These are phyloP conservation scores for Myrmaecium sp. DNA, from an alignment of 2,329 filamentous ascomycete genomes.

Conservation along the genomic window DNA sequence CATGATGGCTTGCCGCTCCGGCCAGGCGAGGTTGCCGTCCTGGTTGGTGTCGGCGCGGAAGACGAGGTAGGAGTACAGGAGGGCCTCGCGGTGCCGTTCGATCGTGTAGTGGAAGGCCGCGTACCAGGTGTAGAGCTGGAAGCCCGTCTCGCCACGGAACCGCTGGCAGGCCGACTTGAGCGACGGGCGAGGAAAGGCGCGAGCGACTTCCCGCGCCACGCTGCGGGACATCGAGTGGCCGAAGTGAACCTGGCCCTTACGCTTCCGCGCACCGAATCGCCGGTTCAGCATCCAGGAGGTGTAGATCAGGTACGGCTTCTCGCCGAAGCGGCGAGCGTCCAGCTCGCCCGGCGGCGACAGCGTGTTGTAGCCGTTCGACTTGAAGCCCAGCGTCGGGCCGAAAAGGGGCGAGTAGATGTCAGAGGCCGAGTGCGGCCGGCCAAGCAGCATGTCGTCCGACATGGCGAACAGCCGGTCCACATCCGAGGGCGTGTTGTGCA, in stretches of 20 bases:
- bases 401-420: slow-evolving; percentile 29
- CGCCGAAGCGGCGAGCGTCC: slow-evolving; percentile 21
- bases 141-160: slow-evolving; percentile 26
- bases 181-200: slow-evolving; percentile 24
- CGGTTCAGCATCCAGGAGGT: slow-evolving; percentile 28
- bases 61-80: slow-evolving; percentile 28
- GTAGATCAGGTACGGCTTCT: slow-evolving; percentile 29
- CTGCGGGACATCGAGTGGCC: slow-evolving; percentile 24
- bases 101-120: slow-evolving; percentile 27
- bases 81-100: slow-evolving; percentile 25
- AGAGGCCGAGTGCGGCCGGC: slow-evolving; percentile 24
- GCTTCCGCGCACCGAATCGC: slow-evolving; percentile 27
- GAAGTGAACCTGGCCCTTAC: slow-evolving; percentile 27
- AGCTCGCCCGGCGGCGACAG: slow-evolving; percentile 16
- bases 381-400: slow-evolving; percentile 26
- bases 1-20: slow-evolving; percentile 21
- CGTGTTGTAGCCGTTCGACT: slow-evolving; percentile 25
- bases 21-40: slow-evolving; percentile 25
- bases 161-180: slow-evolving; percentile 23
- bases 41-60: slow-evolving; percentile 20
- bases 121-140: slow-evolving; percentile 29
- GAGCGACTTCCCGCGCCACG: slow-evolving; percentile 24
- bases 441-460: slow-evolving; percentile 29
- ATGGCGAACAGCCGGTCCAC: slow-evolving; percentile 25
- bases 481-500: slow-evolving; percentile 25